Percentiles rank a stretch among this genome's conserved stretches.
These are phyloP conservation scores for sorghum (Sorghum bicolor) DNA, from an alignment of 176 grass and related monocot species.

Conservation along the genomic window Sorghum_bicolor_NCBIv3 NC_012871.2:70127001-70127500, in stretches of 20 bases:
- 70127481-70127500: background rate
- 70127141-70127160: too few species aligned
- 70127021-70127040: too few species aligned
- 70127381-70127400: background rate
- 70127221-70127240: slow-evolving; percentile 1
- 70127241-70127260: slow-evolving; percentile 1
- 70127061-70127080: too few species aligned
- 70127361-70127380: background rate
- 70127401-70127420: background rate
- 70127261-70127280: background rate
- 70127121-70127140: too few species aligned
- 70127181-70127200: slow-evolving; percentile 95
- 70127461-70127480: background rate
- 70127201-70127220: slow-evolving; percentile 98
- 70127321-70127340: background rate
- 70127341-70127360: slow-evolving; percentile 1
- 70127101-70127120: too few species aligned
- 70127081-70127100: too few species aligned
- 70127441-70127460: background rate
- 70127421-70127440: background rate
- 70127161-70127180: slow-evolving; percentile 67
- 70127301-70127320: background rate
- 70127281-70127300: background rate
- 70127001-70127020: slow-evolving; percentile 48
- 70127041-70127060: too few species aligned